phyloP scores from a whole-genome alignment of 2,329 filamentous ascomycete genomes.

The Exophiala sp. region DNA sequence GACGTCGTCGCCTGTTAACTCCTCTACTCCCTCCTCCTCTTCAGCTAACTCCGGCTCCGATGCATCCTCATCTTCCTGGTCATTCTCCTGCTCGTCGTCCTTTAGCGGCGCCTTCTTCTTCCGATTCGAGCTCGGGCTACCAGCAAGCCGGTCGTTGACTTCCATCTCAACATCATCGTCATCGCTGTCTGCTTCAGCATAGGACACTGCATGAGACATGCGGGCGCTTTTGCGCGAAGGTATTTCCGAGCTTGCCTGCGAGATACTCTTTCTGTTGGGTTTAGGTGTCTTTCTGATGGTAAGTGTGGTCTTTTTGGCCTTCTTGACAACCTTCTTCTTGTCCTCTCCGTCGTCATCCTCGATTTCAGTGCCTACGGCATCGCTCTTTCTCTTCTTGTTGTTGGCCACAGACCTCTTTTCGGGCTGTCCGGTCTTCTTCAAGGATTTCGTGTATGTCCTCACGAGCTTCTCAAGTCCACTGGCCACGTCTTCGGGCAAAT shows the following conservation, averaged over 20 bases:
- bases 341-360: slow-evolving; percentile 16
- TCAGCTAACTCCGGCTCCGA: slow-evolving; percentile 18
- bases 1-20: slow-evolving; percentile 4
- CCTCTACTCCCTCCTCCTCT: slow-evolving; percentile 16
- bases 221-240: slow-evolving; percentile 39
- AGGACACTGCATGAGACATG: slow-evolving; percentile 33
- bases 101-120: slow-evolving; percentile 30
- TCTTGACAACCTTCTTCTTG: slow-evolving; percentile 24
- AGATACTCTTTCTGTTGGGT: slow-evolving; percentile 40
- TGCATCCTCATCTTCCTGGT: slow-evolving; percentile 28
- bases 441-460: slow-evolving; percentile 62
- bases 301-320: slow-evolving; percentile 20
- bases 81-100: slow-evolving; percentile 30
- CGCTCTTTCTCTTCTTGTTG: slow-evolving; percentile 44
- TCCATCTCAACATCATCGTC: slow-evolving; percentile 46
- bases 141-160: slow-evolving; percentile 26
- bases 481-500: slow-evolving; percentile 71
- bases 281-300: slow-evolving; percentile 27
- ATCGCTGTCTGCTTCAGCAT: slow-evolving; percentile 45
- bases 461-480: slow-evolving; percentile 76
- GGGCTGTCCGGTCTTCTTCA: slow-evolving; percentile 29
- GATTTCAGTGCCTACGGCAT: slow-evolving; percentile 30
- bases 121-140: slow-evolving; percentile 20
- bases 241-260: slow-evolving; percentile 32
- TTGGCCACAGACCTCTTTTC: slow-evolving; percentile 22